Evolutionary conservation across 2,329 filamentous ascomycete species (phyloP), one percentile per base, ranked within the genome.

Genomic region (Fusarium pilosicola): DNA sequence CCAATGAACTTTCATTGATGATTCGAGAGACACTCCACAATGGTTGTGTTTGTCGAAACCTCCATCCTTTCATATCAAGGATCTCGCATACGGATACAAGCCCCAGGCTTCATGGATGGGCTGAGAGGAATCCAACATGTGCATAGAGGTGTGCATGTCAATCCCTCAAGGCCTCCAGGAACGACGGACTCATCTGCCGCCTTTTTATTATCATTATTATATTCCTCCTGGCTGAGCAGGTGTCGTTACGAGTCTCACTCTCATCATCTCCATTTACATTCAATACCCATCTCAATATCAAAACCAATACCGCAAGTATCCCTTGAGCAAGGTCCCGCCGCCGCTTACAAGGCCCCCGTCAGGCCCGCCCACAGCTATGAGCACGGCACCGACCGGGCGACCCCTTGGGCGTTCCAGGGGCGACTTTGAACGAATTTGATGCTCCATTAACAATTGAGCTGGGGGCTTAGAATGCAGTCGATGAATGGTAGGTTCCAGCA

Each of bases 401-500:
- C 62, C 62, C 62, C 54, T 49, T 58, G 60, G 57, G 60, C 65
- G 70, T 73, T 60, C 70, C 65, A 68, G 71, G 70, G 71, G 71
- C 71, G 66, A 71, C 58, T 64, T 42, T 68, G 58, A 63, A 60
- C 38, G 59, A 55, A 60, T 60, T 66, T 42, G 66, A 68, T 63
- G 55, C 70, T 52, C 70, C 66, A 58, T 68, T 48, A 48, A 70
- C 42, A 58, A 70, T 48, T 44, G 38, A 28, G 41, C 71, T 59
- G 54, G 65, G 70, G 65, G 70, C 66, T 73, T 65, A 60, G 61
- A 46, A 41, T 49, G 61, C 36, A 74, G 65, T 57, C 55, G 70
- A 30, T 74, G 71, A 74, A 58, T 73, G 71, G 71, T 71, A 73
- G 71, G 66, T 74, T 74, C 71, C 48, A 73, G 71, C 71, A 74